Base-by-base conservation (phyloP, 805 yeast species). In the Yarrowia alimentaria region DNA sequence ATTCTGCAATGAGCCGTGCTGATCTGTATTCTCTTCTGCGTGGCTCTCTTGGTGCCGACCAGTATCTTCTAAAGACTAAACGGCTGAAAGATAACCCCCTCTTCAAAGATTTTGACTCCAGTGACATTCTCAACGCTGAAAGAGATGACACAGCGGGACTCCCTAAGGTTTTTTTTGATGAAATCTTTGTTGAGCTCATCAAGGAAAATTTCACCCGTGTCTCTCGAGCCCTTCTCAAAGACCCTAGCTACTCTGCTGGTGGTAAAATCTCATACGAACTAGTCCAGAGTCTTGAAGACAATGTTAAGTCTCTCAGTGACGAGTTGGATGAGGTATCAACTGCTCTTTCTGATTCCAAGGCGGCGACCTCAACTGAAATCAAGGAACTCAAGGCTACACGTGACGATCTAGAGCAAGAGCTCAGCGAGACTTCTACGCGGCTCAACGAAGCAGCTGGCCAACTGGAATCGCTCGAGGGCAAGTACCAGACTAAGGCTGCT, bases 31-130 rank as follows among this genome's bases (percentile, higher is more conserved):
- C 78, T 3, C 65, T 86, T 38, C 68, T 93, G n/a, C 68, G 74
- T 1, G 82, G 80, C 55, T 74, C 83, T n/a, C 68, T 91, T 32
- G 96, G 97, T 0, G 76, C 79, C 47, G 95, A 88, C 57, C 85
- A 84, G 54, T 90, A 86, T 59, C 72, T 82, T 3, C 73, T 85
- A 43, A 82, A 83, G 57, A 74, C 91, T 3, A 78, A 79, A 45
- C 87, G 85, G 60, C 80, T 93, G 58, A 79, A 81, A 55, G 85
- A 84, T 38, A 71, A 73, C 53, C 63, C 76, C 0, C 60, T 67
- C 6, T 79, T 88, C 59, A 72, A 76, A 8, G 75, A 77, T 51
- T 83, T 77, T 56, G 79, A 75, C n/a, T 75, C 72, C 3, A 74
- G 73, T 1, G 68, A 70, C 17, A 68, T 78, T 20, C 64, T 77